A percentile compares a stretch with the other conserved stretches of the same genome.
Evolutionary conservation across 352 stramenopile species (phyloP).

Genomic region (Globisporangium rhizosaccharum): DNA sequence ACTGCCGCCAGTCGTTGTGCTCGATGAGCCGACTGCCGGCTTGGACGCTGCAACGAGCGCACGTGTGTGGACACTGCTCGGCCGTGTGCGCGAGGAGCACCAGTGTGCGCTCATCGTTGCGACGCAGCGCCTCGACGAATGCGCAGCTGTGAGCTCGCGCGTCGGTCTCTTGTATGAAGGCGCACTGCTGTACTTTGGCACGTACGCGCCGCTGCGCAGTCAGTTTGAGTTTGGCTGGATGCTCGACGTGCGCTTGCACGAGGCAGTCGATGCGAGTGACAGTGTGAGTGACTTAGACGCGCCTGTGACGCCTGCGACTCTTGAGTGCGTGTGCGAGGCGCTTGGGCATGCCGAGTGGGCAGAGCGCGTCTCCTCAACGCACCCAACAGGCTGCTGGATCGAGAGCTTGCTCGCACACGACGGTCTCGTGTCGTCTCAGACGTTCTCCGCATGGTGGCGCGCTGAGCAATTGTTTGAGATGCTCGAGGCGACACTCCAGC

Average conservation of each 20-base stretch:
- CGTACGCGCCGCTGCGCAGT: slow-evolving; percentile 6
- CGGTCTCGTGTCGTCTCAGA: slow-evolving; percentile 6
- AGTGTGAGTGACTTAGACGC: background rate
- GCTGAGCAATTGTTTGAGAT: slow-evolving; percentile 11
- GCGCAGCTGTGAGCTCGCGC: slow-evolving; percentile 7
- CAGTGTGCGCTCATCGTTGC: slow-evolving; percentile 12
- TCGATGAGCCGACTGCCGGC: slow-evolving; percentile 15
- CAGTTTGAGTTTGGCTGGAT: slow-evolving; percentile 21
- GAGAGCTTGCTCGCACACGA: slow-evolving; percentile 6
- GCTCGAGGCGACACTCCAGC: slow-evolving; percentile 4
- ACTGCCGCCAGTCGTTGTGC: slow-evolving; percentile 11
- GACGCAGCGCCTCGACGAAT: slow-evolving; percentile 13
- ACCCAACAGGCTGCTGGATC: slow-evolving; percentile 18
- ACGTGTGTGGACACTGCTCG: slow-evolving; percentile 14
- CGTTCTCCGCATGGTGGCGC: slow-evolving; percentile 14
- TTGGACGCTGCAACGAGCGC: slow-evolving; percentile 8
- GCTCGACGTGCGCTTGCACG: slow-evolving; percentile 6
- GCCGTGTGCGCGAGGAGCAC: background rate
- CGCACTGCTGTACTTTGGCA: slow-evolving; percentile 12
- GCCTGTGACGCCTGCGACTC: slow-evolving; percentile 3
- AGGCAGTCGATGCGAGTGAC: background rate
- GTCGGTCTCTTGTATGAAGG: slow-evolving; percentile 18
- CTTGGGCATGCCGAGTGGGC: slow-evolving; percentile 13
- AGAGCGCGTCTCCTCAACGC: slow-evolving; percentile 1
- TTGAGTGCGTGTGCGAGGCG: slow-evolving; percentile 4